Conservation (phyloP, 441 rosid species). For the Erodium moschatum region DNA sequence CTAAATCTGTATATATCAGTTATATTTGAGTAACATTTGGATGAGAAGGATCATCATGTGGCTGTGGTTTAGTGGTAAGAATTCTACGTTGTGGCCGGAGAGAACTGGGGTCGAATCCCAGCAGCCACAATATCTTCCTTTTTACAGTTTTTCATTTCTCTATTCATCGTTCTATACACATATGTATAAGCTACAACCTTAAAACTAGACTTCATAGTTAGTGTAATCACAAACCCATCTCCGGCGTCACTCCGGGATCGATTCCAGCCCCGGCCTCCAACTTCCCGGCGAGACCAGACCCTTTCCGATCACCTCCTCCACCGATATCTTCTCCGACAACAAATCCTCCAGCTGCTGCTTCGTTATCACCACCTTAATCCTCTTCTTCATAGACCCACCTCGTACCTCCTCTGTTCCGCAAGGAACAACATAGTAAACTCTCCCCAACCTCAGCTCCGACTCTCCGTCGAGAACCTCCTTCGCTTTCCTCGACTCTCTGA, state of each 20-base stretch:
- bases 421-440: no score
- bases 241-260: constrained; percentile 2
- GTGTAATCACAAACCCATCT: background rate
- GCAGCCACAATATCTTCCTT: constrained; percentile 37
- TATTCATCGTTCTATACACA: no score
- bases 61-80: constrained; percentile 60
- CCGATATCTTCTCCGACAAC: background rate
- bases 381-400: background rate
- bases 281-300: background rate
- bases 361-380: background rate
- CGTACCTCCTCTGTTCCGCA: background rate
- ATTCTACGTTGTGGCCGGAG: constrained; percentile 63
- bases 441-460: no score
- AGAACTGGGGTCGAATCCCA: constrained; percentile 62
- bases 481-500: no score
- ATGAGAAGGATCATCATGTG: constrained; percentile 17
- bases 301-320: background rate
- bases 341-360: background rate
- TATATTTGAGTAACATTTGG: no score
- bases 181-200: background rate
- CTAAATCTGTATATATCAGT: no score
- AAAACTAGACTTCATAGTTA: no score
- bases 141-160: no score
- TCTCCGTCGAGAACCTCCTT: no score
- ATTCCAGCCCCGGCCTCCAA: background rate